These are phyloP conservation scores for Coelastrella sp. DNA, from an alignment of 139 green algal genomes.

Conservation along the genomic window DNA sequence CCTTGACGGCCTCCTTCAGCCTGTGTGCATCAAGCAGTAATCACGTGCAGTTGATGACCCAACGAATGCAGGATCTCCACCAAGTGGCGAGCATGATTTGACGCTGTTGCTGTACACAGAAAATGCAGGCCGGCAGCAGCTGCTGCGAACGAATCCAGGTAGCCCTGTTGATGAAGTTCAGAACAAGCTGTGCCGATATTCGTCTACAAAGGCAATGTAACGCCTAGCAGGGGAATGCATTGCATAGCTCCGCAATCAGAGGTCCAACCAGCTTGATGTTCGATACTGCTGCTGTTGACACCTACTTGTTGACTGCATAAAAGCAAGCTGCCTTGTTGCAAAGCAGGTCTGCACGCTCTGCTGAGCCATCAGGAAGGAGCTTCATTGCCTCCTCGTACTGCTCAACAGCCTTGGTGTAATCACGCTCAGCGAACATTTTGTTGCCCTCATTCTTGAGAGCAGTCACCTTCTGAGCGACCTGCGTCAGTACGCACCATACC, in stretches of 20 bases:
- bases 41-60: neutral
- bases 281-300: neutral
- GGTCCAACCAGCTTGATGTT: neutral
- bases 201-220: neutral
- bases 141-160: no score
- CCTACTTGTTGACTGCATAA: conserved; percentile 78
- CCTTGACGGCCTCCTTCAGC: conserved; percentile 87
- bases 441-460: conserved; percentile 80
- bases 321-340: conserved; percentile 89
- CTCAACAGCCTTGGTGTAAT: conserved; percentile 81
- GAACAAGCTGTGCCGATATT: no score
- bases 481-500: neutral
- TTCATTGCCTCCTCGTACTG: conserved; percentile 82
- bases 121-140: no score
- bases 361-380: conserved; percentile 56
- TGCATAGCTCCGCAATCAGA: neutral
- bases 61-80: neutral
- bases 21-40: conserved; percentile 53
- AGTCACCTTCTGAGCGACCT: conserved; percentile 49
- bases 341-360: conserved; percentile 78
- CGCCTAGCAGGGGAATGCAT: neutral
- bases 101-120: no score
- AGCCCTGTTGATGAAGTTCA: no score
- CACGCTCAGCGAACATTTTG: conserved; percentile 76
- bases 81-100: no score